phyloP scores from a whole-genome alignment of 225 moss, liverwort and hornwort species.

The Marchantia polymorpha region DNA sequence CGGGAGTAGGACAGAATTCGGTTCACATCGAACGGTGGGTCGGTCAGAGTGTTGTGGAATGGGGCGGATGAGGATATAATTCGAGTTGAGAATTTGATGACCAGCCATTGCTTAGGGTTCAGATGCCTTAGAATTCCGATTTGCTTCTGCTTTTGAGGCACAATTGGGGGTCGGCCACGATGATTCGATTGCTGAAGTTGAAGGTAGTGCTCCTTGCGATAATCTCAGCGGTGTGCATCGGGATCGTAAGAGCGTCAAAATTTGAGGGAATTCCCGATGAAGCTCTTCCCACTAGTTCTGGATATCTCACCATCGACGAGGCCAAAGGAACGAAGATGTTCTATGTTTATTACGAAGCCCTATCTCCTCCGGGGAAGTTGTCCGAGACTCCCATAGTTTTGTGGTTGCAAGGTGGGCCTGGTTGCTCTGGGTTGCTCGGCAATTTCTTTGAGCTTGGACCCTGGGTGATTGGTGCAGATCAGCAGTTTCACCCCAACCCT shows the following conservation, averaged over 20 bases:
- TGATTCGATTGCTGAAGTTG: not conserved
- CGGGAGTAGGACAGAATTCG: no score
- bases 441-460: slow-evolving; percentile 63
- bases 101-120: no score
- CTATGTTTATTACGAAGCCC: slow-evolving; percentile 57
- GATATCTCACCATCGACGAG: slow-evolving; percentile 49
- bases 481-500: slow-evolving; percentile 45
- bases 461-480: slow-evolving; percentile 43
- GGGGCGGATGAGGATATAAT: no score
- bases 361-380: slow-evolving; percentile 20
- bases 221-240: not conserved
- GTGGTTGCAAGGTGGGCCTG: slow-evolving; percentile 70
- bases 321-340: slow-evolving; percentile 47
- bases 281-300: slow-evolving; percentile 53
- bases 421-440: slow-evolving; percentile 57
- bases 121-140: no score
- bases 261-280: slow-evolving; percentile 50
- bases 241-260: slow-evolving; percentile 1
- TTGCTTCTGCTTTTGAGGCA: not conserved
- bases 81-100: no score
- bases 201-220: not conserved
- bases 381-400: slow-evolving; percentile 50
- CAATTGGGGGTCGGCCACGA: not conserved
- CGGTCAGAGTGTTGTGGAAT: no score
- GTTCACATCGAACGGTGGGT: no score